Evolutionary conservation across 768 basidiomycete species (phyloP), one percentile per base, ranked within the genome.

Genomic region (Dendrothele bispora): DNA sequence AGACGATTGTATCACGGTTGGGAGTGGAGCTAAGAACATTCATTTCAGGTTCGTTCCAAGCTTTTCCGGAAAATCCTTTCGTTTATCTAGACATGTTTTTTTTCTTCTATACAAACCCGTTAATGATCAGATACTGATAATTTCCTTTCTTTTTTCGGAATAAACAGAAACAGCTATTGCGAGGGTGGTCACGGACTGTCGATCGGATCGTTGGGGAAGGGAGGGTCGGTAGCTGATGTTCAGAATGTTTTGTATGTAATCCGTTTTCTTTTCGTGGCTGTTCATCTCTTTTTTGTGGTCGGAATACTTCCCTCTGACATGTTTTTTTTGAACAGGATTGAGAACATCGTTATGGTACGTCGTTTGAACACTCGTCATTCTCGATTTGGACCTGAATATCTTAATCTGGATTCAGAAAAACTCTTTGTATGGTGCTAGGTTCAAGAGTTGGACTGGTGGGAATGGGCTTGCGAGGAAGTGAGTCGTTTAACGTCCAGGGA

Each of bases 371-470:
- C 15, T 24, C 17, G 28, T 34, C 10, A 28, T 11, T 41, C n/a
- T n/a, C n/a, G n/a, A n/a, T n/a, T n/a, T n/a, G n/a, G n/a, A n/a
- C n/a, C n/a, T n/a, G n/a, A n/a, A n/a, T n/a, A 26, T 15, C 7
- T 7, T 15, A 7, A 40, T 7, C 17, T 36, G 28, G 21, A 20
- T 43, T 3, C 48, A 82, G 80, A 74, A 73, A 52, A 70, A 73
- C 43, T 61, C 73, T 0, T 61, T 82, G 2, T 83, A 83, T 48
- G 82, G 66, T 7, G 82, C 81, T n/a, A 73, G 82, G 8, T 84
- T 83, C 67, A 83, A 83, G 66, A 83, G 82, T 56, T 83, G 80
- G 80, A 76, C 78, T 1, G 82, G 82, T 0, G 82, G 82, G 26
- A 79, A 80, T 47, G 82, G 83, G 0, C 44, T 77, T 3, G 80